Evolutionary conservation across 495 filamentous ascomycete species (phyloP), one percentile per base, ranked within the genome.

Genomic region (Xylaria telfairii): DNA sequence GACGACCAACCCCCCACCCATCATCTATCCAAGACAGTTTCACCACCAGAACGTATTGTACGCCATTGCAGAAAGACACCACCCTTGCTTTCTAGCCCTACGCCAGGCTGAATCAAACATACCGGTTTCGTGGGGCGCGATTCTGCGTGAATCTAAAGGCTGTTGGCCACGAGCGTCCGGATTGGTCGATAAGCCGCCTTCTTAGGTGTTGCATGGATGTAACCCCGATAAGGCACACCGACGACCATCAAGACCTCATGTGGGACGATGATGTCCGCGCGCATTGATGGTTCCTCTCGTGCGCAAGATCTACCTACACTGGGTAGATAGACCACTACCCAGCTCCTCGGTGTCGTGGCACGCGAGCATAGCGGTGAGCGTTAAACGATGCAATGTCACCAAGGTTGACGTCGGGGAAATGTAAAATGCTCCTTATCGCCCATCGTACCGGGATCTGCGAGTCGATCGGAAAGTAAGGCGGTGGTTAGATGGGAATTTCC

Each of bases 121-220:
- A 28, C 49, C 49, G 21, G 56, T 37, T 65, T 39, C 62, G 62
- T 51, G 62, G 62, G 30, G 62, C 10, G n/a, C 24, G 34, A 30
- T 30, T 19, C 34, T 41, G n/a, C n/a, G 34, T 2, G 7, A 42
- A 41, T 62, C 24, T 54, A 5, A 9, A n/a, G 5, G 12, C 19
- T 13, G 26, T 49, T 10, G 28, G n/a, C 64, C 1, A 0, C 47
- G 46, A 21, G 63, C 44, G 21, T 65, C 64, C 1, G 46, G 64
- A 66, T 66, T 66, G 64, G 64, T 66, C 64, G 64, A 66, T 66
- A 66, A 66, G 64, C 9, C 21, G n/a, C 46, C 47, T n/a, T 34
- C n/a, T 54, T 39, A 4, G 64, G 13, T 12, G 64, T 53, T 34
- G 64, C 64, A 66, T 66, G n/a, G 24, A 49, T 66, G 64, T 34